Evolutionary conservation across 352 stramenopile genomes (phyloP), one percentile per base, ranked within the genome.

Genomic region (Paralagenidium karlingii): DNA sequence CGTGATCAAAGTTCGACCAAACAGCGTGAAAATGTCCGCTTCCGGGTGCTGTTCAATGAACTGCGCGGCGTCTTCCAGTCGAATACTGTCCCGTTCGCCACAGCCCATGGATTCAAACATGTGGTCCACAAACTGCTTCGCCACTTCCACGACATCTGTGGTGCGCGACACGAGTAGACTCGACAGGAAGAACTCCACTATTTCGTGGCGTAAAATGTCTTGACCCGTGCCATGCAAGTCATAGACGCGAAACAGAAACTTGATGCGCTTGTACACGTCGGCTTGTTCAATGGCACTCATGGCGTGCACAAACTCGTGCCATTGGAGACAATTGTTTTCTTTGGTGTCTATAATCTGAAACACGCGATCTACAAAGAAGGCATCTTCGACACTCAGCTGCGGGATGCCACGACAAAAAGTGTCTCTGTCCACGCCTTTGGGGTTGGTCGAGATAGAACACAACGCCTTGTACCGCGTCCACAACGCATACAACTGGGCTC

Each of bases 391-490:
- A 0, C 51, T 70, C 8, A 87, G 49, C 39, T 82, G 55, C 2
- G 73, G 69, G 2, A 87, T 51, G 2, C 64, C 65, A 21, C 64
- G 64, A 12, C 66, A 58, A 26, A 87, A 76, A 8, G 69, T 83
- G 12, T 81, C 56, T 25, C 75, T 75, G 43, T 87, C 73, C 16
- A 80, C 53, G 8, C 73, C 73, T 8, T 49, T 42, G 8, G 69
- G 48, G 8, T 43, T 58, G 8, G 49, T 56, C 2, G 65, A 55
- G 40, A 87, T 63, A 24, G 70, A 75, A 21, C 62, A 75, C 8
- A 87, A 51, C 18, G 74, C 74, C 40, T 87, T 85, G 51, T 85
- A 87, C 11, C 67, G 65, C 13, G 57, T 54, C 66, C 75, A 87
- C 10, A 78, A 58, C 19, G 53, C 63, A 43, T 80, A 87, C 8